phyloP scores from a whole-genome alignment of 2,329 filamentous ascomycete species.

The Claviceps pazoutovae region DNA sequence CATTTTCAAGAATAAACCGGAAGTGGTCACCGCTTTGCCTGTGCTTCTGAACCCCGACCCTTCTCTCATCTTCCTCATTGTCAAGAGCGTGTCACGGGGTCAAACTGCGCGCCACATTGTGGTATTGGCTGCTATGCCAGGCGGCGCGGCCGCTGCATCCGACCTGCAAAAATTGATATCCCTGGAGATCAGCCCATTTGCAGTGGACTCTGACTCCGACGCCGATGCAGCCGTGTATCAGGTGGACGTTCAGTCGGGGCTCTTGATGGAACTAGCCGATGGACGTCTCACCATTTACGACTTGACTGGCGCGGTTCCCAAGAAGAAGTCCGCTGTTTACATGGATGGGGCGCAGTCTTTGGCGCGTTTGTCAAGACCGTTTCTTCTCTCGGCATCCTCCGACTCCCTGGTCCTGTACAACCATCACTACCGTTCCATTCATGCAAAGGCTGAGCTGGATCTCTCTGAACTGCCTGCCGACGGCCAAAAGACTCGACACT shows the following conservation, averaged over 20 bases:
- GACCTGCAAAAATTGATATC: slow-evolving; percentile 23
- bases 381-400: slow-evolving; percentile 47
- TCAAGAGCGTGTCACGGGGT: slow-evolving; percentile 19
- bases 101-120: slow-evolving; percentile 18
- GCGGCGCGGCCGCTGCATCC: slow-evolving; percentile 10
- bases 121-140: slow-evolving; percentile 19
- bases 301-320: slow-evolving; percentile 47
- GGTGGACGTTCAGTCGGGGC: slow-evolving; percentile 49
- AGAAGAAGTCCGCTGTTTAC: slow-evolving; percentile 39
- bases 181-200: slow-evolving; percentile 26
- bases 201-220: slow-evolving; percentile 10
- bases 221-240: slow-evolving; percentile 26
- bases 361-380: slow-evolving; percentile 50
- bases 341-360: slow-evolving; percentile 45
- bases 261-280: slow-evolving; percentile 44
- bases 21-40: slow-evolving; percentile 37
- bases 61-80: slow-evolving; percentile 42
- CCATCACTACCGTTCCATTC: slow-evolving; percentile 50
- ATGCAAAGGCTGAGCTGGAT: slow-evolving; percentile 33
- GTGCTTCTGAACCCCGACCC: slow-evolving; percentile 31
- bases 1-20: slow-evolving; percentile 39
- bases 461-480: slow-evolving; percentile 26
- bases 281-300: slow-evolving; percentile 48
- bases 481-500: slow-evolving; percentile 21
- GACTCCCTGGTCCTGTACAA: slow-evolving; percentile 51